Evolutionary conservation across 73 alveolate species (phyloP), one percentile per base, ranked within the genome.

Genomic region (Paramecium biaurelia): DNA sequence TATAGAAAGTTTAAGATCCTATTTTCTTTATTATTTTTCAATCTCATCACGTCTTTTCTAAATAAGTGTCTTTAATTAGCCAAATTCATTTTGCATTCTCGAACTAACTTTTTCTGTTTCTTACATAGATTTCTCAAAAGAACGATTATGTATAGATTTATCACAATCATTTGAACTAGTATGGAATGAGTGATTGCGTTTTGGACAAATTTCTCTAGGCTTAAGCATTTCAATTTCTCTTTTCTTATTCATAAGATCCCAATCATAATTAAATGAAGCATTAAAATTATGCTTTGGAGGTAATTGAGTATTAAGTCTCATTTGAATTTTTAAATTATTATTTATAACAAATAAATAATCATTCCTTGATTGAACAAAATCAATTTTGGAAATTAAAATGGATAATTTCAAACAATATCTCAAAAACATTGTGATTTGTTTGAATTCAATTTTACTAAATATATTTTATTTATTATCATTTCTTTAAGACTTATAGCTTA

Each of bases 241-340:
- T 47, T 79, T 79, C 56, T 47, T 79, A 41, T 79, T 42, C 45
- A 79, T 20, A 1, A 74, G 2, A 15, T 74, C 87, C 87, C 87
- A 74, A 74, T 74, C 87, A 37, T 37, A 37, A 34, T 37, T 74
- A 32, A 74, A 74, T 7, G 87, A 74, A 15, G 87, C 57, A 41
- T 74, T 74, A 37, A 41, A 37, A 23, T 34, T 74, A 74, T 41
- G 57, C 87, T 79, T 79, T 43, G 90, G 90, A 26, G 90, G 90
- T 21, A 79, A 79, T 43, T 79, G 74, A 24, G 68, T 63, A 63
- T 63, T 63, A 63, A 14, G 84, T 63, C 10, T 63, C 84, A 63
- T 63, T 63, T 63, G 41, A 63, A 63, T 30, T 63, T n/a, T 63
- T 32, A 63, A 63, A 63, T 63, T 30, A 63, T 63, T 63, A 63